phyloP scores from a whole-genome alignment of 2,329 filamentous ascomycete genomes.

The Penicillium brevicompactum region DNA sequence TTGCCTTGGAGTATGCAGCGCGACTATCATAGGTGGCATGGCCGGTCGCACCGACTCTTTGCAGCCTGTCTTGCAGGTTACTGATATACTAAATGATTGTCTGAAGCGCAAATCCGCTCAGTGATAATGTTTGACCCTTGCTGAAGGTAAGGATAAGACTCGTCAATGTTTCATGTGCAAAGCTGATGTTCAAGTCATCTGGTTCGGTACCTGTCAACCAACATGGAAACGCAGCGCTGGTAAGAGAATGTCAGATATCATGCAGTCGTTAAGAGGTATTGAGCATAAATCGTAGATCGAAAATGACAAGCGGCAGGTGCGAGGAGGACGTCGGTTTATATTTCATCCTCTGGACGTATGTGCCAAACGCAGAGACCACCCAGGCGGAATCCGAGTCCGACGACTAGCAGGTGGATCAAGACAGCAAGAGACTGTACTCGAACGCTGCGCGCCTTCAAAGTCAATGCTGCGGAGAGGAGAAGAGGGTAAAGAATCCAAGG shows the following conservation, averaged over 20 bases:
- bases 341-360: not conserved
- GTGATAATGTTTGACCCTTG: not conserved
- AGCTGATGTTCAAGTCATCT: no score
- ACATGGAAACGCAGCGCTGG: no score
- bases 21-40: no score
- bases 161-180: not conserved
- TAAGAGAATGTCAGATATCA: no score
- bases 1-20: no score
- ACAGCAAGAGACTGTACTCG: slow-evolving; percentile 46
- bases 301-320: not conserved
- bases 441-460: slow-evolving; percentile 49
- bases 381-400: slow-evolving; percentile 44
- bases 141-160: not conserved
- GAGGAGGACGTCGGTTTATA: not conserved
- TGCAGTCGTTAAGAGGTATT: not conserved
- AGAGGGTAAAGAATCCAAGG: slow-evolving; percentile 68
- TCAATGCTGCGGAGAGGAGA: slow-evolving; percentile 68
- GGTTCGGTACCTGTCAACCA: no score
- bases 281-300: not conserved
- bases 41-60: not conserved
- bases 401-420: slow-evolving; percentile 49
- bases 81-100: not conserved
- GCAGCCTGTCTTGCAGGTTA: not conserved
- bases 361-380: slow-evolving; percentile 37
- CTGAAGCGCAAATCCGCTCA: not conserved